Evolutionary conservation across 163 green algal genomes (phyloP), one percentile per base, ranked within the genome.

Genomic region (Volvox carteri): DNA sequence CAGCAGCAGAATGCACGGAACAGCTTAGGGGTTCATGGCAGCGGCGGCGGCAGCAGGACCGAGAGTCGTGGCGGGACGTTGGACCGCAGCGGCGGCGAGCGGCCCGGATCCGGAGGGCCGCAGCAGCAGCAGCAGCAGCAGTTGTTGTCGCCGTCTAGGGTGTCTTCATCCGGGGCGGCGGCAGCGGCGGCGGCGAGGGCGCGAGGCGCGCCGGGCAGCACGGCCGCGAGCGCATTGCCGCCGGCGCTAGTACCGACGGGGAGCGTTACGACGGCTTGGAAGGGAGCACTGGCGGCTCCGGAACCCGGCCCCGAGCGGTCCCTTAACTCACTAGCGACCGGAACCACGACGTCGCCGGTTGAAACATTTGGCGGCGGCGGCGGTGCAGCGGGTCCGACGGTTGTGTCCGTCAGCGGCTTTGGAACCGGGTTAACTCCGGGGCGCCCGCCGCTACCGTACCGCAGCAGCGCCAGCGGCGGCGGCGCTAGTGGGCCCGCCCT

Each of bases 241-340:
- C 70, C 70, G 70, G 70, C 70, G 39, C 70, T 78, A 23, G 60
- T 86, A 9, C 28, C 62, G 0, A 65, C 41, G n/a, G 78, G 78
- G 58, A 86, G 78, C 30, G 78, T 86, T 11, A 86, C 41, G 39
- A 60, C 52, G 33, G 52, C 76, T 4, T 85, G 76, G 76, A 50
- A 28, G 23, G n/a, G 30, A 50, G 30, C 35, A 54, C 1, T 19
- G 46, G 75, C 35, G 52, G 30, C 14, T 41, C 25, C 48, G 76
- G 76, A 67, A 33, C 48, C 28, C 1, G 33, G 19, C 2, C 76
- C 76, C 9, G 76, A 70, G 50, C 76, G 76, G 46, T 73, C 54
- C 33, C 37, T 85, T 5, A 85, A 85, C 76, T 85, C 76, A 8
- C 30, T 75, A 33, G 70, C 39, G 37, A 21, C 70, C 39, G 70